phyloP scores from a whole-genome alignment of 331 rosid genomes.

The Prunus yedoensis region DNA sequence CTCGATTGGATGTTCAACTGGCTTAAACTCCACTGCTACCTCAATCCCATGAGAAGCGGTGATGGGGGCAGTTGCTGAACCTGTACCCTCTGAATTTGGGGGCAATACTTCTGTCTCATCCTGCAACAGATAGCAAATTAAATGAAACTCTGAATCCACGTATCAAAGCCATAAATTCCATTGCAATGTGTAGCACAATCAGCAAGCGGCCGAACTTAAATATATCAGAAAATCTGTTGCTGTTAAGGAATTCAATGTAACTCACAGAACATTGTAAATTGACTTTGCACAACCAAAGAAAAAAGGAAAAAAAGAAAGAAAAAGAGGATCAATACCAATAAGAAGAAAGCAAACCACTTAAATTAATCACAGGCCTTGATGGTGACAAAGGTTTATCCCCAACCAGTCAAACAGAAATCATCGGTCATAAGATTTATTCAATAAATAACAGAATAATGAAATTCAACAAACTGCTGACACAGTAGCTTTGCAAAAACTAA shows the following conservation, averaged over 20 bases:
- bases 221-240: background rate
- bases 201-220: background rate
- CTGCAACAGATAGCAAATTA: slow-evolving; percentile 34
- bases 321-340: background rate
- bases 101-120: slow-evolving; percentile 72
- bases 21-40: slow-evolving; percentile 87
- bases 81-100: slow-evolving; percentile 48
- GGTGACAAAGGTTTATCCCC: background rate
- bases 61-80: slow-evolving; percentile 34
- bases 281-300: background rate
- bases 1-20: slow-evolving; percentile 88
- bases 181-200: background rate
- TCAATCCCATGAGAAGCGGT: slow-evolving; percentile 85
- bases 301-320: background rate
- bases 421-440: background rate
- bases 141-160: background rate
- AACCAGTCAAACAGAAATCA: no score
- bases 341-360: background rate
- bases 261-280: background rate
- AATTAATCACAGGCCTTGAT: no score
- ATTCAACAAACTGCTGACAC: background rate
- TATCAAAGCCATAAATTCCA: background rate
- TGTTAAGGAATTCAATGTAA: background rate
- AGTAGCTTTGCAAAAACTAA: background rate
- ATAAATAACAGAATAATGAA: background rate